Conservation (phyloP, 148 eudicot species). For the Rheum nobile region DNA sequence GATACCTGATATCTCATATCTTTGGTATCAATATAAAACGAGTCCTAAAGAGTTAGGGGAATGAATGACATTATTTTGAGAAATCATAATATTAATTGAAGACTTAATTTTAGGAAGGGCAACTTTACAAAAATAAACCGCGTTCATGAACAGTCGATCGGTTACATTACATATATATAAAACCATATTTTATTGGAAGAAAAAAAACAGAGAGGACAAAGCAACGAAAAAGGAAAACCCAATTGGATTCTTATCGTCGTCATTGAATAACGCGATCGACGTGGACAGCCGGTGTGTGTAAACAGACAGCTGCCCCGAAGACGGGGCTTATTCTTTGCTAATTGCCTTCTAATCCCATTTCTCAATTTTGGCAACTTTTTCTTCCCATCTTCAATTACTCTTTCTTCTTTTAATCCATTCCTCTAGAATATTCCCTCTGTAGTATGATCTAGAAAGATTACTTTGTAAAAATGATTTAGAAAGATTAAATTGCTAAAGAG, state of each 20-base stretch:
- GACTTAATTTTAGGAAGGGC: conserved; percentile 8
- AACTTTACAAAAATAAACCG: conserved; percentile 21
- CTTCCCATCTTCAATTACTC: not conserved
- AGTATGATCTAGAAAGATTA: too few relatives aligned
- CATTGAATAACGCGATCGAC: not conserved
- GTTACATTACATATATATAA: too few relatives aligned
- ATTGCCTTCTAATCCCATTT: not conserved
- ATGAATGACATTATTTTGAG: too few relatives aligned
- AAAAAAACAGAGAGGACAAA: not conserved
- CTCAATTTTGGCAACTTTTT: conserved; percentile 5
- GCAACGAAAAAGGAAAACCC: not conserved
- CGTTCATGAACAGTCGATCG: conserved; percentile 16
- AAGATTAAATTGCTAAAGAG: too few relatives aligned
- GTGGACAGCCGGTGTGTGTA: not conserved
- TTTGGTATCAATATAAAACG: too few relatives aligned
- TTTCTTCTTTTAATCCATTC: not conserved
- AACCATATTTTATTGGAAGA: not conserved
- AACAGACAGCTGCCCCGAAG: not conserved
- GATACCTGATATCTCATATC: too few relatives aligned
- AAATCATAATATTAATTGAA: conserved; percentile 3
- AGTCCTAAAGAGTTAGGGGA: too few relatives aligned
- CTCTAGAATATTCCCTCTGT: conserved; percentile 1
- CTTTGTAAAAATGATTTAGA: too few relatives aligned
- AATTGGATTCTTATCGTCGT: not conserved
- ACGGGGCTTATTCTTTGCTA: not conserved